These are phyloP conservation scores for Myxozyma kluyveri DNA, from an alignment of 805 yeast species.

Conservation along the genomic window DNA sequence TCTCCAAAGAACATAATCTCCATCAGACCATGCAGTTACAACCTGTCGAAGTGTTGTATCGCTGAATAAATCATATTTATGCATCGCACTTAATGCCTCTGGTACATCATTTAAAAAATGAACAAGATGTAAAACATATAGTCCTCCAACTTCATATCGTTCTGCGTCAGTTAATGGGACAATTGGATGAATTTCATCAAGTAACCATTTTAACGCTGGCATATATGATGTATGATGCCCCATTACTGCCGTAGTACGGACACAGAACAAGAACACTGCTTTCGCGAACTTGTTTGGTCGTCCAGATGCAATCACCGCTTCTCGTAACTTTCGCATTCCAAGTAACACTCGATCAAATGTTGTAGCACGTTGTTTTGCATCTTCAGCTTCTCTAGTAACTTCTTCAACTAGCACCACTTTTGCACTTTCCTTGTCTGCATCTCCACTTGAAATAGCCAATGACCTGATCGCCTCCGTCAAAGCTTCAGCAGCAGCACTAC, in stretches of 20 bases:
- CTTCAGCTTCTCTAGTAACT: conserved; percentile 6
- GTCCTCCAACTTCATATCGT: conserved; percentile 42
- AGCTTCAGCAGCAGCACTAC: conserved; percentile 15
- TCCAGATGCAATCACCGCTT: conserved; percentile 47
- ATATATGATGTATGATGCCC: conserved; percentile 55
- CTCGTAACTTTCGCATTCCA: conserved; percentile 47
- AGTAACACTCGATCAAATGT: conserved; percentile 15
- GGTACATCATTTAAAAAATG: conserved; percentile 27
- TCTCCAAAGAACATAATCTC: conserved; percentile 30
- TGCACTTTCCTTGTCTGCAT: background rate
- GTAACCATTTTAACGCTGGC: conserved; percentile 50
- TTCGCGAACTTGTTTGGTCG: conserved; percentile 41
- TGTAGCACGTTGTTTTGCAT: background rate
- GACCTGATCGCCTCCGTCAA: background rate
- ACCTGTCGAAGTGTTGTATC: conserved; percentile 21
- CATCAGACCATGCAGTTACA: conserved; percentile 29
- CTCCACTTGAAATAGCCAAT: background rate
- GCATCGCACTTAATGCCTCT: conserved; percentile 29
- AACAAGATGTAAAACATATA: conserved; percentile 46
- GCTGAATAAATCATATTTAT: conserved; percentile 9
- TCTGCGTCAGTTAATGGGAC: conserved; percentile 38
- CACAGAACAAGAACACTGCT: conserved; percentile 50
- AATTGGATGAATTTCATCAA: conserved; percentile 34
- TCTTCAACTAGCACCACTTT: conserved; percentile 1
- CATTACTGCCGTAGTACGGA: conserved; percentile 45